Conservation (phyloP, 805 yeast genomes). For the Kodamaea fukazawae region DNA sequence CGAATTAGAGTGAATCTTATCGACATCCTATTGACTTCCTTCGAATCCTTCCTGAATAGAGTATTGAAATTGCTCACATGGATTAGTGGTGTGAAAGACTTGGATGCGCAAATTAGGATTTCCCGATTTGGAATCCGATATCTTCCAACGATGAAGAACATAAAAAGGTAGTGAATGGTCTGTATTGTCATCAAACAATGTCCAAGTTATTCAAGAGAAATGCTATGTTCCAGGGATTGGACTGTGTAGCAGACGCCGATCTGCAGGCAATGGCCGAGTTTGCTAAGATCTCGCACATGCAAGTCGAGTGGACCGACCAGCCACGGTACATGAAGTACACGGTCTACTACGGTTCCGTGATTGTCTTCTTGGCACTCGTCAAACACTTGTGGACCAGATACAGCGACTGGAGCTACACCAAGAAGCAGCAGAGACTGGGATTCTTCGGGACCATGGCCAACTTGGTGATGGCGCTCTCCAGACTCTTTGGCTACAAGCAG, state of each 20-base stretch:
- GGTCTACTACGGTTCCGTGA: constrained; percentile 39
- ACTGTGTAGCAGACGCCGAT: constrained; percentile 35
- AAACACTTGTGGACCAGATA: constrained; percentile 30
- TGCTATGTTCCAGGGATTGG: constrained; percentile 33
- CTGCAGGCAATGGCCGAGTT: constrained; percentile 20
- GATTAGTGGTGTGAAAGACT: background rate
- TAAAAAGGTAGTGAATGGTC: background rate
- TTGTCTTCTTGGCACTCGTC: constrained; percentile 30
- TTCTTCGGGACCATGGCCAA: constrained; percentile 20
- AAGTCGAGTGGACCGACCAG: constrained; percentile 26
- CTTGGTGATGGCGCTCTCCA: constrained; percentile 30
- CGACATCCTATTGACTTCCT: no score
- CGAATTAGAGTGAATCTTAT: no score
- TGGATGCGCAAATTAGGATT: no score
- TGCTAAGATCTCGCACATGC: constrained; percentile 26
- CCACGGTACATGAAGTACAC: constrained; percentile 36
- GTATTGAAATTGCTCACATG: background rate
- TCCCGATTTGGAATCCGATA: no score
- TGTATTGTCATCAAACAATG: constrained; percentile 1
- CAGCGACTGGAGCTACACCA: constrained; percentile 22
- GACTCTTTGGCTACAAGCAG: constrained; percentile 35
- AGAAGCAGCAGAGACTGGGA: constrained; percentile 7
- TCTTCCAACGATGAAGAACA: no score
- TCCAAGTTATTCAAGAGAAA: constrained; percentile 11
- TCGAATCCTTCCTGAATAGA: no score